Conservation (phyloP, 306 rosid genomes). For the Ziziphus jujuba region DNA sequence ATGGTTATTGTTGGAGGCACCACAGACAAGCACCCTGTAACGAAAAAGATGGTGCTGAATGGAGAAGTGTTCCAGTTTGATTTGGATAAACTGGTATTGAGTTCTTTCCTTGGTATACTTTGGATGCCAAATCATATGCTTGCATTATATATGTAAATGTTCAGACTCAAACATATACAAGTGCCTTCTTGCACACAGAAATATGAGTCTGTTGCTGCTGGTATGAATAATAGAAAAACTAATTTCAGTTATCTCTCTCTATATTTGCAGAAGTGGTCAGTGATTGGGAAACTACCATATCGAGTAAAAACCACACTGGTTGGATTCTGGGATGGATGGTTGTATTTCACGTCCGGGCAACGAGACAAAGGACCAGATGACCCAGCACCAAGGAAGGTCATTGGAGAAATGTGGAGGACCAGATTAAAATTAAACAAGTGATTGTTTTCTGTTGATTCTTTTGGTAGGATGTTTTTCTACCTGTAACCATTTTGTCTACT, state of each 20-base stretch:
- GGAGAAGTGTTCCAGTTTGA: constrained; percentile 86
- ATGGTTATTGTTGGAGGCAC: constrained; percentile 80
- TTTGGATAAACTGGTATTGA: constrained; percentile 55
- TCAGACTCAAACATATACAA: too few species aligned
- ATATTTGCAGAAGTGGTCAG: constrained; percentile 72
- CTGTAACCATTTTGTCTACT: too few species aligned
- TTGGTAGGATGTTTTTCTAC: too few species aligned
- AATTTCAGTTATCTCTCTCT: too few species aligned
- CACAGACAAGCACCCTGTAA: constrained; percentile 80
- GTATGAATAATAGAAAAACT: too few species aligned
- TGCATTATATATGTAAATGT: too few species aligned
- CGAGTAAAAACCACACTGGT: constrained; percentile 81
- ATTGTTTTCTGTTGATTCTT: too few species aligned
- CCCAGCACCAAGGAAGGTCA: constrained; percentile 74
- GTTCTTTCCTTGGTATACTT: constrained; percentile 8
- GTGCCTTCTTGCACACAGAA: too few species aligned
- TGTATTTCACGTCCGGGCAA: constrained; percentile 91
- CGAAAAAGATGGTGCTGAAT: constrained; percentile 77
- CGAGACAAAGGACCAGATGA: constrained; percentile 90
- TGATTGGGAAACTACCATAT: constrained; percentile 90
- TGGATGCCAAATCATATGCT: neutral
- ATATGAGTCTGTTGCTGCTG: too few species aligned
- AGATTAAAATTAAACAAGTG: constrained; percentile 26
- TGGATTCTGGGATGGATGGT: constrained; percentile 82
- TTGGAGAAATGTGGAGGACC: constrained; percentile 80